phyloP scores from a whole-genome alignment of 768 basidiomycete species.

The Suillus weaverae region DNA sequence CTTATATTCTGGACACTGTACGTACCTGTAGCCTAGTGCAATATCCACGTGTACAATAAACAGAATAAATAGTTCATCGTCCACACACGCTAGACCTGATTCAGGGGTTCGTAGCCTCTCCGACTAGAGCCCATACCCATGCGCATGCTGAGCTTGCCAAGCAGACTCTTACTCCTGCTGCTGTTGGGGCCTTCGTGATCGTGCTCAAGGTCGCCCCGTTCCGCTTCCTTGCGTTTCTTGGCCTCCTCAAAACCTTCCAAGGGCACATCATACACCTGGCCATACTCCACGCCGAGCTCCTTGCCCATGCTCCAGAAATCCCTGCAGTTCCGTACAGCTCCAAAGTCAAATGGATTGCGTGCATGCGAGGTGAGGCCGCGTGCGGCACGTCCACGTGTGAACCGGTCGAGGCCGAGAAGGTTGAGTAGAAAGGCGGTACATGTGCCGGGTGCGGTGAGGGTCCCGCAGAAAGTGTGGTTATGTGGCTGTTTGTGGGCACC shows the following conservation, averaged over 20 bases:
- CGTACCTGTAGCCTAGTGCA: background rate
- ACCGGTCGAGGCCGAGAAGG: constrained; percentile 90
- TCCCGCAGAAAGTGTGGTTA: constrained; percentile 36
- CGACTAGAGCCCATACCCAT: constrained; percentile 37
- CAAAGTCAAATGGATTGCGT: constrained; percentile 91
- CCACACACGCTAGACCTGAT: constrained; percentile 23
- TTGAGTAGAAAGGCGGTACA: constrained; percentile 74
- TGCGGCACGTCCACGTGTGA: constrained; percentile 87
- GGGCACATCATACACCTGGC: constrained; percentile 86
- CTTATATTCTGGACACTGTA: background rate
- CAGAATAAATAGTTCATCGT: background rate
- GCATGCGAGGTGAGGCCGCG: constrained; percentile 75
- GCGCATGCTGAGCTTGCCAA: constrained; percentile 34
- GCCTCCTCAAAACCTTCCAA: constrained; percentile 80
- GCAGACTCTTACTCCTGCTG: constrained; percentile 38
- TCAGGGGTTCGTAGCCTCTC: constrained; percentile 36
- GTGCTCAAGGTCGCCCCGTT: constrained; percentile 36
- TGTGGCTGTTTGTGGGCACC: constrained; percentile 47
- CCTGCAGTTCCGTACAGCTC: constrained; percentile 73
- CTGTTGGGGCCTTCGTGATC: constrained; percentile 49
- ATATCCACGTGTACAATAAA: background rate
- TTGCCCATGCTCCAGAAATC: constrained; percentile 93
- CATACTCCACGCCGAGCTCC: constrained; percentile 90
- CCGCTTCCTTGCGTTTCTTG: constrained; percentile 56
- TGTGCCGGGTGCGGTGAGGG: constrained; percentile 32